Base-by-base conservation (phyloP, 305 asterid genomes). In the Fraxinus latifolia region DNA sequence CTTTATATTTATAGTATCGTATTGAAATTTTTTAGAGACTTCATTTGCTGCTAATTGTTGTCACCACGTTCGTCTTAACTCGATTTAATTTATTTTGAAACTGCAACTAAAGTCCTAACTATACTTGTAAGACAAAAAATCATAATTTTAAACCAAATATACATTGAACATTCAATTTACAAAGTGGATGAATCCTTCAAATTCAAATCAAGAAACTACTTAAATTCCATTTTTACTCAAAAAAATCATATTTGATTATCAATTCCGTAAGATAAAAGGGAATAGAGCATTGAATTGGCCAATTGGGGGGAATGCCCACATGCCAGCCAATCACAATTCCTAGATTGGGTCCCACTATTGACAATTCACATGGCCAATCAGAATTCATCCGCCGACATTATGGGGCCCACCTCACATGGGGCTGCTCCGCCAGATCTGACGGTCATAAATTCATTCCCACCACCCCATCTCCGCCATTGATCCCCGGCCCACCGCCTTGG, bases 401-500 rank as follows among this genome's bases (percentile, higher is more conserved):
- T 15, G 39, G 83, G 92, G 77, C 90, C 91, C 90, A 23, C 82
- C 36, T 32, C 91, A 86, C 91, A 86, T 89, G 88, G 78, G 62
- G 11, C 55, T 83, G 86, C 80, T 72, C 7, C 15, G 17, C 74
- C 34, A 0, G 85, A 89, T 89, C 89, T 80, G 8, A 87, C 84
- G 87, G 34, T 7, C 39, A 6, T 9, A 34, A 71, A 74, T 74
- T 67, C 79, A 37, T 81, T 31, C 6, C 37, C 5, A 0, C 9
- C 19, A 17, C 55, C 33, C 23, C 53, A 87, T 88, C 83, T 65
- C 23, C 39, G 74, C 85, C 87, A 86, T 87, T 25, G 55, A 82
- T 74, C 9, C 2, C 23, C 19, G 81, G 89, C 74, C 87, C 85
- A 87, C 86, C 73, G 79, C 81, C 55, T 85, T 87, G 76, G 82